Percentiles rank a stretch among this genome's conserved stretches.
Evolutionary conservation across 2,329 filamentous ascomycete genomes (phyloP).

Genomic region (Mariannaea sp.): DNA sequence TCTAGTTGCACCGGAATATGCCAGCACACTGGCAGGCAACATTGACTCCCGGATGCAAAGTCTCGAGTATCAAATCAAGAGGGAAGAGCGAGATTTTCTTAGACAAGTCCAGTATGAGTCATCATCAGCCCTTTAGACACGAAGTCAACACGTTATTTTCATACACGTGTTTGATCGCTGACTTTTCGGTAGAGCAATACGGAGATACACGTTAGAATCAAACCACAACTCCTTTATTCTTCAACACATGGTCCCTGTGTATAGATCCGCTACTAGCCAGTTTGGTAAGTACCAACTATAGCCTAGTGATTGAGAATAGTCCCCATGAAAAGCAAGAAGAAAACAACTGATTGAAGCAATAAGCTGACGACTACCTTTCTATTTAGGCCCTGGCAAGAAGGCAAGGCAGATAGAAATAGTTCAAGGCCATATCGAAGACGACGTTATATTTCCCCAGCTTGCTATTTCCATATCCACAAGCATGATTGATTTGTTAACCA

Average conservation of each 20-base stretch:
- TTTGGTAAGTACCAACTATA: neutral
- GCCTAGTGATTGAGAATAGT: too few species aligned
- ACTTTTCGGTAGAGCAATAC: constrained; percentile 8
- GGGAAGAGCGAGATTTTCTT: constrained; percentile 6
- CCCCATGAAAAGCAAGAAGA: neutral
- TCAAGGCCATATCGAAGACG: constrained; percentile 12
- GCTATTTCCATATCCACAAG: neutral
- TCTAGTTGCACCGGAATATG: neutral
- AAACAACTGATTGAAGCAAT: too few species aligned
- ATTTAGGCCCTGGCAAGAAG: constrained; percentile 1
- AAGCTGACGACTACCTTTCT: neutral
- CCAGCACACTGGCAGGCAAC: neutral
- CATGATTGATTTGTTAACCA: neutral
- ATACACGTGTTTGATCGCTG: neutral
- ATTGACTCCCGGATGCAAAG: constrained; percentile 1
- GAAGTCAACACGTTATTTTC: neutral
- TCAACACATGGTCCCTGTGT: constrained; percentile 19
- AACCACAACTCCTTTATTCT: constrained; percentile 25
- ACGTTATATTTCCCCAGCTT: constrained; percentile 2
- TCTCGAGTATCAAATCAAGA: constrained; percentile 8
- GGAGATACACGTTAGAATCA: constrained; percentile 18
- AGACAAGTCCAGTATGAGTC: constrained; percentile 11
- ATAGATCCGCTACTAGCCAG: constrained; percentile 12
- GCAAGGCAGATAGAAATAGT: neutral
- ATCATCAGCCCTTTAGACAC: too few species aligned